Base-by-base conservation (phyloP, 306 rosid species). In the Ammopiptanthus mongolicus region DNA sequence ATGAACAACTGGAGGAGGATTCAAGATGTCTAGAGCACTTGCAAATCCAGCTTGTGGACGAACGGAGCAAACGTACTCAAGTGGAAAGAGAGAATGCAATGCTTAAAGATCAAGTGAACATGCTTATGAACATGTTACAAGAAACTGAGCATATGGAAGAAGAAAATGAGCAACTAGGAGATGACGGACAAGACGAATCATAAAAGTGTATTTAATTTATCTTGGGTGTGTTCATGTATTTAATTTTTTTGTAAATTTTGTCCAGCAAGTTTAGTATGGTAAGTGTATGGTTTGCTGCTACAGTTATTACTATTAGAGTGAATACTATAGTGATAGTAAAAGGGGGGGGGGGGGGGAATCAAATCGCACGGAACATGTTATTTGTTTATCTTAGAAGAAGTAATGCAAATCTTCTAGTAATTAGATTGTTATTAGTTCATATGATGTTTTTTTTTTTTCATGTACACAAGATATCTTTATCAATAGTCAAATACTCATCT, bases 71-170 rank as follows among this genome's bases (percentile, higher is more conserved):
- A 33, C 88, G 95, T 1, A 42, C 92, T 1, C 86, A 83, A 39
- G 84, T 88, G 0, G 93, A 91, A 71, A 87, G 98, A 69, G 98
- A 92, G 3, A 96, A 92, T 44, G 82, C 81, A 33, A 86, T 90
- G 96, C 86, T 95, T 60, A 91, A 91, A 44, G 85, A 95, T 2
- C 99, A 95, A 84, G 78, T 92, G 5, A 85, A 84, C 75, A 88
- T 95, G 98, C 97, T 96, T 2, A 90, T 96, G 98, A 88, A 83
- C 88, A 89, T 96, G 97, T 52, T 96, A 65, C 87, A 83, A 48
- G 97, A 93, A 50, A 56, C 82, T 44, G 97, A 87, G 29, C 76
- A 77, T 3, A 78, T 83, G 60, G 96, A 23, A 6, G 97, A 87
- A 22, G 87, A 84, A 8, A 15, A 33, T 62, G 93, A 84, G 22